phyloP scores from a whole-genome alignment of 495 filamentous ascomycete species.

The Articulospora tetracladia region DNA sequence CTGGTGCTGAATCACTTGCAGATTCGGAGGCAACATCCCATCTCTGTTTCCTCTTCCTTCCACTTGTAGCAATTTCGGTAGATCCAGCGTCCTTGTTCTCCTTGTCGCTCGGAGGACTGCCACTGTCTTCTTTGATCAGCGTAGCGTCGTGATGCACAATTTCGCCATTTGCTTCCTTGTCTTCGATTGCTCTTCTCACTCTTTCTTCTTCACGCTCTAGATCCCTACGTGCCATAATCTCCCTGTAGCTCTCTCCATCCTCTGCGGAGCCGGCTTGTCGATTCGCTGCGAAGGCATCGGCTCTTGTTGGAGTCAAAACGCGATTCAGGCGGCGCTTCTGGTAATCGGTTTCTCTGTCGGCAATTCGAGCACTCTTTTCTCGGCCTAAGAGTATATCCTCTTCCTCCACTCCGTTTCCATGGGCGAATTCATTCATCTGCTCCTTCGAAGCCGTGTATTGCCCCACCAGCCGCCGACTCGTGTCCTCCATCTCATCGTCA shows the following conservation, averaged over 20 bases:
- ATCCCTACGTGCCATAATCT: conserved; percentile 88
- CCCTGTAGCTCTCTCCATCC: conserved; percentile 70
- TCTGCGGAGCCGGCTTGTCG: conserved; percentile 60
- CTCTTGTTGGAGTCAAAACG: conserved; percentile 80
- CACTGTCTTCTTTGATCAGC: conserved; percentile 58
- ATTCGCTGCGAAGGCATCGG: conserved; percentile 82
- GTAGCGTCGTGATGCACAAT: conserved; percentile 63
- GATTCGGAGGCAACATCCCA: conserved; percentile 69
- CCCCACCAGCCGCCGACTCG: conserved; percentile 76
- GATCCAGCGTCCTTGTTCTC: conserved; percentile 69
- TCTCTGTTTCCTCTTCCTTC: conserved; percentile 84
- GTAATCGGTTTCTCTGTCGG: conserved; percentile 93
- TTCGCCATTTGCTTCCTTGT: conserved; percentile 65
- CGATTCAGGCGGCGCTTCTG: conserved; percentile 93
- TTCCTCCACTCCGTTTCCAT: conserved; percentile 79
- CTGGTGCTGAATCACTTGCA: conserved; percentile 42
- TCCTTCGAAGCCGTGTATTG: conserved; percentile 93
- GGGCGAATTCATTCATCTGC: conserved; percentile 93
- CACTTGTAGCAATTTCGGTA: conserved; percentile 56
- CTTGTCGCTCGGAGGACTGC: conserved; percentile 45
- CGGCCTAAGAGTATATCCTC: conserved; percentile 85
- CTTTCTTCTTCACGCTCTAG: conserved; percentile 93
- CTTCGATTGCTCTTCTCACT: conserved; percentile 74
- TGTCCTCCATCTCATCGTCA: conserved; percentile 78
- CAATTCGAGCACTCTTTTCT: conserved; percentile 86